These are phyloP conservation scores for Rhizophagus prolifer DNA, from an alignment of 192 early-diverging fungal species.

Conservation along the genomic window DNA sequence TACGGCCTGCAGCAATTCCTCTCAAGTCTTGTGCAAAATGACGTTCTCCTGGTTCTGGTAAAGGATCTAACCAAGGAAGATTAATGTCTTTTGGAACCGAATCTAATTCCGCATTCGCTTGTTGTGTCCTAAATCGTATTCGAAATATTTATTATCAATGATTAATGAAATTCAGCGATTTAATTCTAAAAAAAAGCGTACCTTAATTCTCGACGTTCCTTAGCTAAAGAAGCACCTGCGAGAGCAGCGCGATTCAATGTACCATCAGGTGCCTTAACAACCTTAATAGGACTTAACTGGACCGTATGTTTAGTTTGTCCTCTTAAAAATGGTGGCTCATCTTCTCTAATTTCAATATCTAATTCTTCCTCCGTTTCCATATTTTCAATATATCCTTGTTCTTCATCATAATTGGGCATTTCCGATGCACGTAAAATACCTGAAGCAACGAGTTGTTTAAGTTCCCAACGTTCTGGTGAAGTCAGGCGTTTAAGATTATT, in stretches of 20 bases:
- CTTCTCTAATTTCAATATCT: slow-evolving; percentile 95
- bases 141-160: neutral
- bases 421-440: slow-evolving; percentile 85
- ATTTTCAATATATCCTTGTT: slow-evolving; percentile 73
- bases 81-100: slow-evolving; percentile 85
- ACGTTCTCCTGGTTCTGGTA: slow-evolving; percentile 85
- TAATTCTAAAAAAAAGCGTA: slow-evolving; percentile 28
- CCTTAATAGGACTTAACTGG: slow-evolving; percentile 92
- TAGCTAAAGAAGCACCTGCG: slow-evolving; percentile 86
- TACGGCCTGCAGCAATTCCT: slow-evolving; percentile 61
- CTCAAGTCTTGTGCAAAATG: slow-evolving; percentile 93
- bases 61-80: slow-evolving; percentile 90
- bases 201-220: slow-evolving; percentile 85
- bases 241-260: slow-evolving; percentile 94
- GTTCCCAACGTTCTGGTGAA: slow-evolving; percentile 95
- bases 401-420: slow-evolving; percentile 87
- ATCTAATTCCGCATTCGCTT: slow-evolving; percentile 73
- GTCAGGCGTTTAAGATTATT: slow-evolving; percentile 77
- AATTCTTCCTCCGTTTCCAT: slow-evolving; percentile 93
- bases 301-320: slow-evolving; percentile 86
- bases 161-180: neutral
- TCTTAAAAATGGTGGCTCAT: slow-evolving; percentile 91
- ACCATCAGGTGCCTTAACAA: slow-evolving; percentile 98
- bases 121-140: slow-evolving; percentile 64
- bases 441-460: slow-evolving; percentile 96